Evolutionary conservation across 2,329 filamentous ascomycete genomes (phyloP).

Genomic region (Fusarium torulosum): DNA sequence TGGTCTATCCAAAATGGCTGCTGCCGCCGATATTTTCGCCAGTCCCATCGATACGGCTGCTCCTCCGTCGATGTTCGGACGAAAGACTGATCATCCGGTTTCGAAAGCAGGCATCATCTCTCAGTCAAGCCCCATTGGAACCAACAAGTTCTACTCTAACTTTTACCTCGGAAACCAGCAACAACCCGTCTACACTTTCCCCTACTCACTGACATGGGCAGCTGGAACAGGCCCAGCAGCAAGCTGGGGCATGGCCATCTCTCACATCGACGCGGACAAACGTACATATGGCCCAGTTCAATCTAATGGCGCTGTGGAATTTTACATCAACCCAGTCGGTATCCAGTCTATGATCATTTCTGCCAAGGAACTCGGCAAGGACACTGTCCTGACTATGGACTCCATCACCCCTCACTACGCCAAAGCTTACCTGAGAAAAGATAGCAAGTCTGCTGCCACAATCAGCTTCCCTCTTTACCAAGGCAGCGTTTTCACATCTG

Average conservation of each 20-base stretch:
- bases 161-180: conserved; percentile 81
- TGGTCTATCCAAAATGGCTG: conserved; percentile 44
- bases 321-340: conserved; percentile 84
- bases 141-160: conserved; percentile 87
- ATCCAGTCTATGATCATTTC: conserved; percentile 86
- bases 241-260: conserved; percentile 83
- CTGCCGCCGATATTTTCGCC: conserved; percentile 65
- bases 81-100: conserved; percentile 69
- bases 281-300: conserved; percentile 73
- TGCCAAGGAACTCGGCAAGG: conserved; percentile 75
- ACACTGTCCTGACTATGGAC: conserved; percentile 68
- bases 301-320: conserved; percentile 70
- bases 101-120: conserved; percentile 66
- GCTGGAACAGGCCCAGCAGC: conserved; percentile 70
- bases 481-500: conserved; percentile 90
- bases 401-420: conserved; percentile 69
- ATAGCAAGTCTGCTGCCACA: conserved; percentile 64
- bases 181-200: conserved; percentile 78
- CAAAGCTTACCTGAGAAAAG: conserved; percentile 75
- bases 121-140: conserved; percentile 67
- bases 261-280: conserved; percentile 77
- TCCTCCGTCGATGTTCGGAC: conserved; percentile 62
- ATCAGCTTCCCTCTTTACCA: conserved; percentile 88
- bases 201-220: conserved; percentile 77
- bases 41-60: conserved; percentile 65